Evolutionary conservation across 2,329 filamentous ascomycete species (phyloP), one percentile per base, ranked within the genome.

Genomic region (Aspergillus glaucus): DNA sequence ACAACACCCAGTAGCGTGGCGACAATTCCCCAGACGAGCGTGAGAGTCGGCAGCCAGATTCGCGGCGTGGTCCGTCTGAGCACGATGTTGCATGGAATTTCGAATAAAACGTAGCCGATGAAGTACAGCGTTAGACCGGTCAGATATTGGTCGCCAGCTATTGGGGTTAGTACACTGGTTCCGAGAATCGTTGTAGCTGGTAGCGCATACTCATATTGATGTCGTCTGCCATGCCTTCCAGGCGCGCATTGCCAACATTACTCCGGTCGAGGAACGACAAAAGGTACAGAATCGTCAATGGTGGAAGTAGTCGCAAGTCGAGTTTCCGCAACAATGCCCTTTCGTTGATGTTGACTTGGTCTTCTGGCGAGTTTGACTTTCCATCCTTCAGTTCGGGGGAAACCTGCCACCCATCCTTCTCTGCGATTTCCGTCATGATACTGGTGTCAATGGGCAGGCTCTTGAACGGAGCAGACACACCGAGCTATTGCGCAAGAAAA

Each of bases 1-100:
- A 74, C 67, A 14, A 75, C 67, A 30, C 75, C 78, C 19, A 75
- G 66, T 41, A 75, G 66, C 14, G 76, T 72, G n/a, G 75, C 73
- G 45, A 79, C 68, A 24, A 78, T 63, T 2, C 77, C 77, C 70
- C 77, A 79, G 28, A 62, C 36, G 12, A 78, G 59, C 46, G 74
- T 76, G 12, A 71, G 55, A 0, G 68, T 70, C 0, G 70, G 67
- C 1, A 71, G 58, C 67, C 67, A 72, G 19, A 65, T 59, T 4
- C 64, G 63, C 0, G 69, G 69, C 0, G 64, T 68, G 2, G 68
- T 68, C 44, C 56, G 59, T 42, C 70, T 72, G 6, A 73, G 51
- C n/a, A 70, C 51, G 12, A 71, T 63, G 46, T 75, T 74, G 55
- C 64, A 67, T 2, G 72, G 72, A 6, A 73, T 61, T 45, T 73